Base-by-base conservation (phyloP, 176 grass and related monocot species). In the Areca catechu region DNA sequence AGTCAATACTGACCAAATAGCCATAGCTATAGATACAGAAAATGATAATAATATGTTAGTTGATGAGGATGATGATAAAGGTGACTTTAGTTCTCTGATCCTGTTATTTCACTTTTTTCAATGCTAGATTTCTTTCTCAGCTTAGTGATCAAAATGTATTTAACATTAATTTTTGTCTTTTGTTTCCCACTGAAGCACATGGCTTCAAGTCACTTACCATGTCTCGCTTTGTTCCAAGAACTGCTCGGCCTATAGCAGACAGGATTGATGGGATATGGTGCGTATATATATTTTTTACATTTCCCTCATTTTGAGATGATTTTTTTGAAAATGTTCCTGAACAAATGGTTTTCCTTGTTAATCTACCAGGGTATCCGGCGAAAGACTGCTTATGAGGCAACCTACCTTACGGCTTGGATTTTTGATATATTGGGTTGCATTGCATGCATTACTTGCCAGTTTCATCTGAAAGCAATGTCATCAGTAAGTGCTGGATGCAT, bases 11-110 rank as follows among this genome's bases (percentile, higher is more conserved):
- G 83, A 90, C 49, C 90, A 95, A 84, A 80, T 95, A 68, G 86
- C 85, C 56, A 95, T 95, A 60, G 85, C 88, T 66, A 79, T 97
- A 49, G 87, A 94, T 49, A 81, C 74, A 73, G 76, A 85, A 58
- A 64, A 72, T 18, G 67, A 76, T 57, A 61, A 21, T 7, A 76
- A 66, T 53, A 62, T 70, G 55, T 77, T 97, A 66, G 79, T 80
- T 50, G 86, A 90, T 59, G 93, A 97, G 68, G 93, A 97, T 57
- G 93, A 97, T 51, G 93, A 97, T 80, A 97, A 97, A 97, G 83
- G 93, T 88, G 54, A 49, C 19, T n/a, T 54, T 51, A 81, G 56
- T 22, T 72, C 14, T 62, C 60, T 49, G n/a, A 15, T 47, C 51
- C 10, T 60, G 63, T 55, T 55, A 20, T 18, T 43, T 43, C 34